Percentiles rank a stretch among this genome's conserved stretches.
Conservation (phyloP, 352 stramenopile species). For the Plasmopara muralis region DNA sequence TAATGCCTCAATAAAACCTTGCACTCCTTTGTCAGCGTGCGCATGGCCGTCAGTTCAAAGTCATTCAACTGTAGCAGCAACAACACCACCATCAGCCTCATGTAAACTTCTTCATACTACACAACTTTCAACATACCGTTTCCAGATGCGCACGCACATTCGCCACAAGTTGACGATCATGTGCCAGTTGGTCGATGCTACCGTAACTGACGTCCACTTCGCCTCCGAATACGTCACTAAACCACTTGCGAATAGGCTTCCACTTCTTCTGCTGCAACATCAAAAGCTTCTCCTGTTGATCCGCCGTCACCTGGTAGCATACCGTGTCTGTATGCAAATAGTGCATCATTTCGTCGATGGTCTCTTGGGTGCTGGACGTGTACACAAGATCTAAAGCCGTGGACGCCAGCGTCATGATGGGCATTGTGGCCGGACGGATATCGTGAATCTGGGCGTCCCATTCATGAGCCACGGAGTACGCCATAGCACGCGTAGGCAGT, state of each 20-base stretch:
- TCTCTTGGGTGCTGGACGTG: slow-evolving; percentile 47
- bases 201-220: slow-evolving; percentile 81
- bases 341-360: slow-evolving; percentile 78
- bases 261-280: slow-evolving; percentile 81
- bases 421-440: slow-evolving; percentile 79
- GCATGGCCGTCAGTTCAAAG: slow-evolving; percentile 73
- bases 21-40: slow-evolving; percentile 77
- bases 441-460: slow-evolving; percentile 74
- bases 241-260: slow-evolving; percentile 80
- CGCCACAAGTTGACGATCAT: slow-evolving; percentile 50
- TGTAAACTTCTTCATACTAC: not conserved
- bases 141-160: slow-evolving; percentile 63
- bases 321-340: slow-evolving; percentile 86
- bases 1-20: slow-evolving; percentile 37
- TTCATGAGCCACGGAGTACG: slow-evolving; percentile 68
- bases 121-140: slow-evolving; percentile 26
- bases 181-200: slow-evolving; percentile 55
- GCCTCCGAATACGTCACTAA: slow-evolving; percentile 56
- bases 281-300: slow-evolving; percentile 80
- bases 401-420: slow-evolving; percentile 82
- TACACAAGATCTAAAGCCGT: slow-evolving; percentile 65
- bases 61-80: slow-evolving; percentile 39
- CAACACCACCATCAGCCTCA: slow-evolving; percentile 2
- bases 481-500: slow-evolving; percentile 62
- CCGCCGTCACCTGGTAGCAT: slow-evolving; percentile 79